These are phyloP conservation scores for Aquilaria sinensis DNA, from an alignment of 345 rosid genomes.

Conservation along the genomic window DNA sequence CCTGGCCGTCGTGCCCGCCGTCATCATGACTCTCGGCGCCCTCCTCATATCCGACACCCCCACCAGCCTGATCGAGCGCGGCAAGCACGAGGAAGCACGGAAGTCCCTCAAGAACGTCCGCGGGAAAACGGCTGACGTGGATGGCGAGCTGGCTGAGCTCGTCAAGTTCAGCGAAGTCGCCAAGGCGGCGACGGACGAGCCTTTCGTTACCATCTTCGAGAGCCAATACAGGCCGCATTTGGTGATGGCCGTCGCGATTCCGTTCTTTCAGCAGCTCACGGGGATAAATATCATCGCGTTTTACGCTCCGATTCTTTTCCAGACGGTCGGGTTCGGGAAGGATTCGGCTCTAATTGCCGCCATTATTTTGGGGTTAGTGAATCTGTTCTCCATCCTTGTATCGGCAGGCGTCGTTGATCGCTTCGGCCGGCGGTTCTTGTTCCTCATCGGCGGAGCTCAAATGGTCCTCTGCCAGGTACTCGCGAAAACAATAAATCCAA, in stretches of 20 bases:
- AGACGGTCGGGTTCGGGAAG: conserved; percentile 69
- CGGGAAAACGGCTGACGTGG: conserved; percentile 35
- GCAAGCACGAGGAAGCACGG: conserved; percentile 48
- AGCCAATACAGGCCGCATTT: conserved; percentile 70
- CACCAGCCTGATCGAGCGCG: conserved; percentile 62
- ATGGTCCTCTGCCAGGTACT: conserved; percentile 70
- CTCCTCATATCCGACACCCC: conserved; percentile 71
- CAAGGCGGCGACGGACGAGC: conserved; percentile 36
- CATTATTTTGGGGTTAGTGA: conserved; percentile 62
- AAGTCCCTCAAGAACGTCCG: conserved; percentile 42
- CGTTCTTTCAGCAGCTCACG: conserved; percentile 72
- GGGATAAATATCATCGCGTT: conserved; percentile 78
- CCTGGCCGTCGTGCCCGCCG: conserved; percentile 61
- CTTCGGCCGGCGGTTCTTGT: conserved; percentile 64
- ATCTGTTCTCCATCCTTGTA: conserved; percentile 50
- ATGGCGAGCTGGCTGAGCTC: conserved; percentile 48
- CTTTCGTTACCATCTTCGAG: conserved; percentile 50
- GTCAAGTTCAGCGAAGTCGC: conserved; percentile 41
- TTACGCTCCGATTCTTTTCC: conserved; percentile 73
- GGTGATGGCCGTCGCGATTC: conserved; percentile 61
- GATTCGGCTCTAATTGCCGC: conserved; percentile 60
- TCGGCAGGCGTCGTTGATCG: conserved; percentile 64
- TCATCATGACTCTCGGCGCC: conserved; percentile 64
- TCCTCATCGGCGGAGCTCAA: conserved; percentile 53
- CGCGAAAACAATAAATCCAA: background rate